These are phyloP conservation scores for Podospora sp. DNA, from an alignment of 495 filamentous ascomycete genomes.

Conservation along the genomic window DNA sequence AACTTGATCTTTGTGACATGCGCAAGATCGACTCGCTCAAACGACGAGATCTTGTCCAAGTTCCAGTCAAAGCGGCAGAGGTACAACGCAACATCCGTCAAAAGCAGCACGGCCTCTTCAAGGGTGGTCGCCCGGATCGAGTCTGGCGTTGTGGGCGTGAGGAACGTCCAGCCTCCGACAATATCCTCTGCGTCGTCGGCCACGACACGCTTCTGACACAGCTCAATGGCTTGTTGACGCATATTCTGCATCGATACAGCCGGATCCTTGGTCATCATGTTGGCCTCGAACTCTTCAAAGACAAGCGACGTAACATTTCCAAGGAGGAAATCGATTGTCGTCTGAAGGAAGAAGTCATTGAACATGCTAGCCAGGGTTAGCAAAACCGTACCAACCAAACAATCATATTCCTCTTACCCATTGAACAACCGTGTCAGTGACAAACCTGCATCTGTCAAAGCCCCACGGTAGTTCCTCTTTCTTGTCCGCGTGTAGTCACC, in stretches of 20 bases:
- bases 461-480: constrained; percentile 88
- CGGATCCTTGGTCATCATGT: constrained; percentile 85
- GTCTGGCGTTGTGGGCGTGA: constrained; percentile 58
- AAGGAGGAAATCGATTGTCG: constrained; percentile 90
- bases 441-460: constrained; percentile 88
- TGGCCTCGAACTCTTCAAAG: constrained; percentile 88
- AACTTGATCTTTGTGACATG: constrained; percentile 69
- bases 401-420: constrained; percentile 41
- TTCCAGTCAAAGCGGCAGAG: constrained; percentile 90
- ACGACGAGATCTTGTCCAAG: constrained; percentile 85
- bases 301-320: constrained; percentile 81
- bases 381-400: background rate
- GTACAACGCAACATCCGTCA: constrained; percentile 85
- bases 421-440: constrained; percentile 75
- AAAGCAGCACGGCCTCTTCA: constrained; percentile 80
- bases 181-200: constrained; percentile 82
- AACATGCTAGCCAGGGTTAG: constrained; percentile 73
- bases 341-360: constrained; percentile 94
- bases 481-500: constrained; percentile 91
- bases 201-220: constrained; percentile 78
- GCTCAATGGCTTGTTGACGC: constrained; percentile 86
- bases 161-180: constrained; percentile 79
- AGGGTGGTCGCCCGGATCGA: constrained; percentile 71
- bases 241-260: constrained; percentile 81
- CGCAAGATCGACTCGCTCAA: constrained; percentile 80